Evolutionary conservation across 306 rosid genomes (phyloP).

Genomic region (Prinsepia uniflora): DNA sequence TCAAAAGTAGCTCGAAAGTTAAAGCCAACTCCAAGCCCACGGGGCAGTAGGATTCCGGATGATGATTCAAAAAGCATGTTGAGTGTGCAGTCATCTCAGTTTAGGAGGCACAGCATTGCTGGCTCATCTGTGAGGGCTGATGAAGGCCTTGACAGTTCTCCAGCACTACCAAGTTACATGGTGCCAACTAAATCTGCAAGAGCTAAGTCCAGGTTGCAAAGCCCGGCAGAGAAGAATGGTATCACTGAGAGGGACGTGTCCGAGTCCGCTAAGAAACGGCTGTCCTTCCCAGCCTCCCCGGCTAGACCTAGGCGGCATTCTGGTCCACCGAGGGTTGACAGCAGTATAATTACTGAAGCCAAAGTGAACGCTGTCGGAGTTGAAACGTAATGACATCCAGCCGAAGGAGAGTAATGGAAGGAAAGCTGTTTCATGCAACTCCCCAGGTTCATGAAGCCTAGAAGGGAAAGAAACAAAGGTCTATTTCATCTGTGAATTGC

Average conservation of each 20-base stretch:
- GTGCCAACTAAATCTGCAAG: constrained; percentile 78
- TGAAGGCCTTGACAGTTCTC: constrained; percentile 73
- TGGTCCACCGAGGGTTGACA: constrained; percentile 73
- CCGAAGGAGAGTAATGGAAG: constrained; percentile 22
- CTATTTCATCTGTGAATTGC: constrained; percentile 40
- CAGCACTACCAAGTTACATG: constrained; percentile 79
- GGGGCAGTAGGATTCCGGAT: constrained; percentile 46
- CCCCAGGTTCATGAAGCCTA: constrained; percentile 14
- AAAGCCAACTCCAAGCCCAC: constrained; percentile 73
- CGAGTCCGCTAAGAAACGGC: constrained; percentile 68
- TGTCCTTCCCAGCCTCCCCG: constrained; percentile 76
- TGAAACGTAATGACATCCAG: constrained; percentile 13
- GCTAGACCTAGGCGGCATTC: constrained; percentile 71
- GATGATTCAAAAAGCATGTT: constrained; percentile 65
- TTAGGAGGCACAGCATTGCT: constrained; percentile 76
- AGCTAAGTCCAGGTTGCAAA: constrained; percentile 74
- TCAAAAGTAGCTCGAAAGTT: constrained; percentile 35
- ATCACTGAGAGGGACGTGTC: constrained; percentile 49
- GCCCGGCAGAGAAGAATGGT: constrained; percentile 64
- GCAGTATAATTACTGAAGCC: constrained; percentile 43
- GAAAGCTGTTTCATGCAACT: constrained; percentile 29
- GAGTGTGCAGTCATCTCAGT: constrained; percentile 63
- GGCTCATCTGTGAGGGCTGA: constrained; percentile 67
- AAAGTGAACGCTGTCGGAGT: constrained; percentile 41
- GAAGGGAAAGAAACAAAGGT: constrained; percentile 27